Evolutionary conservation across 345 rosid genomes (phyloP).

Genomic region (Ceriops zippeliana): DNA sequence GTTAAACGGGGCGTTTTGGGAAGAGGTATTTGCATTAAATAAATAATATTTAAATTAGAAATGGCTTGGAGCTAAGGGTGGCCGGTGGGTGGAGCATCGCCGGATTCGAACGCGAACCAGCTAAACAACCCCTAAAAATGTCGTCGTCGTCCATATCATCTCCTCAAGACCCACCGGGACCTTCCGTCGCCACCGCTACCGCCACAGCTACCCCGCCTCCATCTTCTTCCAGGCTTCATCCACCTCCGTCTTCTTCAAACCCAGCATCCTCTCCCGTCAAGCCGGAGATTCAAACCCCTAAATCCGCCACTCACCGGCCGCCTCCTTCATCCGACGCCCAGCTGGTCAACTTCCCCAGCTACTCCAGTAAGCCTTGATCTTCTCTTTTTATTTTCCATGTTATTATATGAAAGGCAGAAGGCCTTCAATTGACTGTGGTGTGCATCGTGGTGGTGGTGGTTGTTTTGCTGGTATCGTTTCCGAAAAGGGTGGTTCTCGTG

Average conservation of each 20-base stretch:
- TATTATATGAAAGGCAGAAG: background rate
- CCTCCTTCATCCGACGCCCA: constrained; percentile 38
- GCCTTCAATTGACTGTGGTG: background rate
- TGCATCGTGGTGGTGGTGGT: too few species aligned
- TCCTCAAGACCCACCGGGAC: background rate
- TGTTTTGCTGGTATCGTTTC: constrained; percentile 1
- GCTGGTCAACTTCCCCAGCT: constrained; percentile 51
- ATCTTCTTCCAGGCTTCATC: background rate
- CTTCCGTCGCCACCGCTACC: too few species aligned
- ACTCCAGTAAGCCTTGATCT: constrained; percentile 55
- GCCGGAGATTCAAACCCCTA: background rate
- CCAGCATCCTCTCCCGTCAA: constrained; percentile 1
- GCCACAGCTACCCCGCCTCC: constrained; percentile 3
- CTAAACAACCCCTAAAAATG: too few species aligned
- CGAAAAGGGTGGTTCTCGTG: constrained; percentile 77
- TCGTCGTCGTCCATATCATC: background rate
- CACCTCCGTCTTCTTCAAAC: background rate
- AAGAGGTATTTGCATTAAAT: too few species aligned
- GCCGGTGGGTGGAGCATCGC: too few species aligned
- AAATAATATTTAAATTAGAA: too few species aligned
- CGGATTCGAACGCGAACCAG: too few species aligned
- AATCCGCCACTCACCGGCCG: constrained; percentile 8
- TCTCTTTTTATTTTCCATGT: background rate
- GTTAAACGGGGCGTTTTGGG: too few species aligned
- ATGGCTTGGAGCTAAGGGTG: too few species aligned